Evolutionary conservation across 139 green algal genomes (phyloP), one percentile per base, ranked within the genome.

Genomic region (Chlorella sp.): DNA sequence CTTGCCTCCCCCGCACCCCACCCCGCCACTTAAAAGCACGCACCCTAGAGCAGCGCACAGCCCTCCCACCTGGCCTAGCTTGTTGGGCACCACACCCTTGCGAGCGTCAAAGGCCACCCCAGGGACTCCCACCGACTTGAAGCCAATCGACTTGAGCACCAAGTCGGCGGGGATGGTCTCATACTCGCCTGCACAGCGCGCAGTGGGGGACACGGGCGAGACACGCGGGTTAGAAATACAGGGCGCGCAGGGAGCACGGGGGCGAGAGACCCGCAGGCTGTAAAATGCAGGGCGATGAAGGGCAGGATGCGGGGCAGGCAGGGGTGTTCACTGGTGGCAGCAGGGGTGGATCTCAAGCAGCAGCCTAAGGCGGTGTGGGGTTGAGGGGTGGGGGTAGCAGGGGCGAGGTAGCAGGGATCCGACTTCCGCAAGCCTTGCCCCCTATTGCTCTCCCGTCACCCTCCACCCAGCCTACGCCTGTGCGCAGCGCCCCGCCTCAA

Each of bases 141-240:
- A 98, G 26, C 97, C 97, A 22, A 99, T 97, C 92, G 92, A 96
- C 79, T 95, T 94, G 22, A 99, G 92, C 48, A 98, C 86, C 24
- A 86, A 57, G 30, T 97, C 92, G 81, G 92, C 93, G 2, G 87
- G 87, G n/a, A 97, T 90, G 22, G 75, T 87, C 80, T 96, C 93
- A 48, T 91, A 93, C 71, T 94, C 84, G 24, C 84, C 84, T 88
- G 84, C 26, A 21, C 11, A 48, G 42, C 26, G 81, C 28, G 32
- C 18, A 30, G 30, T 26, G 2, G 22, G 12, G 36, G 37, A 61
- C n/a, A 37, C 77, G 21, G 36, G 32, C 37, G 9, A 81, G 75
- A 14, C 30, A 81, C 5, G 68, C 68, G 68, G 19, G 19, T 19
- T 32, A 76, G 19, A 83, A n/a, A 19, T 37, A 60, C 18, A 83